These are phyloP conservation scores for Solanum piurae DNA, from an alignment of 257 asterid species.

Conservation along the genomic window DNA sequence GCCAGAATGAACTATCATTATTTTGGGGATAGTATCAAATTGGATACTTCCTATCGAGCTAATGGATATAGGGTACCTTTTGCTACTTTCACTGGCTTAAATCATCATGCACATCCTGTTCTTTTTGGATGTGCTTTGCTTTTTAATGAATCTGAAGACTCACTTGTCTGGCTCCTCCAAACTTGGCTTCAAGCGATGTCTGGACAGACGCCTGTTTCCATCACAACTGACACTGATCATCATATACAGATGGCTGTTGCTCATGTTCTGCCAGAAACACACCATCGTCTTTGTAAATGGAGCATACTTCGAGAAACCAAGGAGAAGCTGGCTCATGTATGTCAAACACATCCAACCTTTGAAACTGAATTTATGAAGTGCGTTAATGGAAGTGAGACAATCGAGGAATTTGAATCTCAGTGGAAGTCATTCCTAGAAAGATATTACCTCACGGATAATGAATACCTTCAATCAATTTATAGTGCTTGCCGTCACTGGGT, in stretches of 20 bases:
- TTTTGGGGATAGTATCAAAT: slow-evolving; percentile 70
- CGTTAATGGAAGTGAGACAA: slow-evolving; percentile 45
- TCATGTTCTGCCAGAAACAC: slow-evolving; percentile 48
- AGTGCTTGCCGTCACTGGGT: slow-evolving; percentile 68
- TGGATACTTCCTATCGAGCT: slow-evolving; percentile 42
- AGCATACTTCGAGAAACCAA: slow-evolving; percentile 53
- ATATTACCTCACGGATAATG: slow-evolving; percentile 45
- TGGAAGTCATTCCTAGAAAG: slow-evolving; percentile 47
- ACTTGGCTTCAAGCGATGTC: slow-evolving; percentile 70
- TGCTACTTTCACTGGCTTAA: slow-evolving; percentile 63
- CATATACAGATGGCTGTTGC: slow-evolving; percentile 52
- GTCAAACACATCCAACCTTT: slow-evolving; percentile 39
- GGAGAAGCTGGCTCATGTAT: slow-evolving; percentile 46
- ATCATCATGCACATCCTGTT: slow-evolving; percentile 78
- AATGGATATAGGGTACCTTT: slow-evolving; percentile 41
- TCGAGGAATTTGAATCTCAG: slow-evolving; percentile 66
- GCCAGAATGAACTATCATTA: slow-evolving; percentile 43
- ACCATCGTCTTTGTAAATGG: slow-evolving; percentile 63
- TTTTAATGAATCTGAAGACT: slow-evolving; percentile 40
- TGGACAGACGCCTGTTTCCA: slow-evolving; percentile 44
- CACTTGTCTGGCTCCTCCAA: slow-evolving; percentile 65
- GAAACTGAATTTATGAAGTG: slow-evolving; percentile 57
- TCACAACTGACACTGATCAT: slow-evolving; percentile 56
- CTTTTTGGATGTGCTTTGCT: slow-evolving; percentile 79
- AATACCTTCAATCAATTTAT: slow-evolving; percentile 65